These are phyloP conservation scores for Henckelia pumila DNA, from an alignment of 257 asterid species.

Conservation along the genomic window DNA sequence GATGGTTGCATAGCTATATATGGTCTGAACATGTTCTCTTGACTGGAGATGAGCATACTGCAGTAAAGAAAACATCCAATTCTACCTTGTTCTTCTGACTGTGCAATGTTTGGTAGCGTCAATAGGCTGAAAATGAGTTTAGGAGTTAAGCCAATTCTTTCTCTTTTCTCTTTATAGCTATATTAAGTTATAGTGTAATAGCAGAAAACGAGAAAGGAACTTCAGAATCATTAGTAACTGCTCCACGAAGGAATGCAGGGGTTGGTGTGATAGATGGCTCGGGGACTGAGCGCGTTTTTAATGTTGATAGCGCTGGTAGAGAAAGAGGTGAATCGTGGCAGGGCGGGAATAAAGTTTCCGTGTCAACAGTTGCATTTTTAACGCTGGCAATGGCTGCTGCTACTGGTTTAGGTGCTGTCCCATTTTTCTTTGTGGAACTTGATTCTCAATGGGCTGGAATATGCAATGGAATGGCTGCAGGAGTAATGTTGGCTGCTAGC, in stretches of 20 bases:
- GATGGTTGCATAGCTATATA: slow-evolving; percentile 19
- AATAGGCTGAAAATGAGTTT: slow-evolving; percentile 34
- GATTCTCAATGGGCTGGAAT: slow-evolving; percentile 97
- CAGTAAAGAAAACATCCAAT: slow-evolving; percentile 18
- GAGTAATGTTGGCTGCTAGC: slow-evolving; percentile 99
- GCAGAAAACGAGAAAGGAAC: slow-evolving; percentile 44
- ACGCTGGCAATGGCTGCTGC: slow-evolving; percentile 98
- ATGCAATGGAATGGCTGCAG: slow-evolving; percentile 98
- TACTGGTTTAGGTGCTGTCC: slow-evolving; percentile 94
- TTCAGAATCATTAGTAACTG: slow-evolving; percentile 46
- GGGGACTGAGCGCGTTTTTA: slow-evolving; percentile 59
- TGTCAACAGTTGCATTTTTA: slow-evolving; percentile 79
- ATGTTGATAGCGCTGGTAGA: slow-evolving; percentile 34
- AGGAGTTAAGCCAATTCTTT: slow-evolving; percentile 36
- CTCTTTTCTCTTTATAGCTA: slow-evolving; percentile 41
- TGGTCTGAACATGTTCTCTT: slow-evolving; percentile 20
- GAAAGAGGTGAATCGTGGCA: slow-evolving; percentile 46
- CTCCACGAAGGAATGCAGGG: slow-evolving; percentile 64
- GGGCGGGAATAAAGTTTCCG: slow-evolving; percentile 63
- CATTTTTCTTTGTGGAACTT: slow-evolving; percentile 94
- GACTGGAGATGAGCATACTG: slow-evolving; percentile 19
- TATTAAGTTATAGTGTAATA: slow-evolving; percentile 31
- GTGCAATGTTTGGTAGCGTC: slow-evolving; percentile 18
- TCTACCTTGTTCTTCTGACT: slow-evolving; percentile 14
- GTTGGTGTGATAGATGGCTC: slow-evolving; percentile 84